A percentile compares a stretch with the other conserved stretches of the same genome.
These are phyloP conservation scores for Ganoderma resinaceum DNA, from an alignment of 1,284 basidiomycete species.

Conservation along the genomic window DNA sequence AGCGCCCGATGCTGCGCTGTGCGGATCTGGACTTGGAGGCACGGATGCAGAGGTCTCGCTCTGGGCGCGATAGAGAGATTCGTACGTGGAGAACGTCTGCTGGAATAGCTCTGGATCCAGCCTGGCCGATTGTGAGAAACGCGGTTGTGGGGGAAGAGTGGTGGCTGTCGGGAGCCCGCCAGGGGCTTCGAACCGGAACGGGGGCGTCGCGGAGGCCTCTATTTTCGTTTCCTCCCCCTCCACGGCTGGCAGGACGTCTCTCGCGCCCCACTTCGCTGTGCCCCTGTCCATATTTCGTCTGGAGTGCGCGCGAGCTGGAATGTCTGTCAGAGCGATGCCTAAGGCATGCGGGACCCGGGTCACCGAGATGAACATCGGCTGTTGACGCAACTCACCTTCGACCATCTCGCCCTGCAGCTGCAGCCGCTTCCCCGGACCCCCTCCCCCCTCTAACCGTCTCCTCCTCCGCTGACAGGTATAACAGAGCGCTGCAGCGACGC, in stretches of 20 bases:
- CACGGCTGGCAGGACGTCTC: background rate
- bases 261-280: background rate
- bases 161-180: background rate
- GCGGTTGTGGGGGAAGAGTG: background rate
- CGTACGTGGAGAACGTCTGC: slow-evolving; percentile 1
- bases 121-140: background rate
- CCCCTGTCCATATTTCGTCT: too few relatives aligned
- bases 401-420: background rate
- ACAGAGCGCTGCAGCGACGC: background rate
- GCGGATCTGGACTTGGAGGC: background rate
- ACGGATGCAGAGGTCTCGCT: background rate
- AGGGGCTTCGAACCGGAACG: background rate
- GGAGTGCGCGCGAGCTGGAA: background rate
- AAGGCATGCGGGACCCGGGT: background rate
- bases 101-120: background rate
- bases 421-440: background rate
- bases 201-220: background rate
- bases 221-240: background rate
- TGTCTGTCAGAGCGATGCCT: background rate
- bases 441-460: background rate
- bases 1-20: background rate
- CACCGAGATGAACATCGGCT: background rate
- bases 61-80: slow-evolving; percentile 1
- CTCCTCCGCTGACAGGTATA: background rate
- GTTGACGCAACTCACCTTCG: background rate